Base-by-base conservation (phyloP, 2,329 filamentous ascomycete species). In the Dothidotthia symphoricarpi region DNA sequence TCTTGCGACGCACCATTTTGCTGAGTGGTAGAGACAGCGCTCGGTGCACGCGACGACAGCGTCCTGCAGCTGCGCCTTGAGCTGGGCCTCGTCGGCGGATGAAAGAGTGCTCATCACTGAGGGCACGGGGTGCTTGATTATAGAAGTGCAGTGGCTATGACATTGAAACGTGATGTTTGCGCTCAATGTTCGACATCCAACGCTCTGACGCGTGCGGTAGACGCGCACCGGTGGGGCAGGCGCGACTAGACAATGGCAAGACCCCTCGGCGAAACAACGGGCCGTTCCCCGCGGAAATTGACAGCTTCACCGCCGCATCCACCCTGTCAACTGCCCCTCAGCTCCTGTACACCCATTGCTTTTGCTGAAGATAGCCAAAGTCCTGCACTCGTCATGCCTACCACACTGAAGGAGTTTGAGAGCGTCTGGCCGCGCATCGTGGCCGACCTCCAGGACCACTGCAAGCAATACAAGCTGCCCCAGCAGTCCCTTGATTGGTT, bases 31-130 rank as follows among this genome's bases (percentile, higher is more conserved):
- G 10, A 98, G 78, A 66, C 93, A 95, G 65, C 93, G 77, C 64
- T 98, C 93, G 1, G 89, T 95, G 71, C 90, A 97, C 63, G 89
- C 89, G 16, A 93, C 77, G 3, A 93, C 84, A 19, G 91, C 88
- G 58, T 89, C 85, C 64, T 95, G 88, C 28, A 96, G 76, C 24
- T 87, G 81, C 25, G 76, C 77, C 59, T 85, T 81, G 44, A 94
- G 74, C 60, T 88, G 83, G 34, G 68, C 65, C 41, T 66, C 61
- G 31, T 75, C 71, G 34, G 66, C 63, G 37, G 49, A 53, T 19
- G 71, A 68, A 16, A 75, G 57, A 16, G 47, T 36, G 33, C 49
- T 39, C 58, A 61, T 61, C 8, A 41, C 19, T 22, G 19, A 9
- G 5, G 19, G 19, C 9, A 9, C 9, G 5, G 19, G n/a, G n/a